Evolutionary conservation across 1,139 yeast species (phyloP).

Genomic region (Lodderomyces metapsilosis): DNA sequence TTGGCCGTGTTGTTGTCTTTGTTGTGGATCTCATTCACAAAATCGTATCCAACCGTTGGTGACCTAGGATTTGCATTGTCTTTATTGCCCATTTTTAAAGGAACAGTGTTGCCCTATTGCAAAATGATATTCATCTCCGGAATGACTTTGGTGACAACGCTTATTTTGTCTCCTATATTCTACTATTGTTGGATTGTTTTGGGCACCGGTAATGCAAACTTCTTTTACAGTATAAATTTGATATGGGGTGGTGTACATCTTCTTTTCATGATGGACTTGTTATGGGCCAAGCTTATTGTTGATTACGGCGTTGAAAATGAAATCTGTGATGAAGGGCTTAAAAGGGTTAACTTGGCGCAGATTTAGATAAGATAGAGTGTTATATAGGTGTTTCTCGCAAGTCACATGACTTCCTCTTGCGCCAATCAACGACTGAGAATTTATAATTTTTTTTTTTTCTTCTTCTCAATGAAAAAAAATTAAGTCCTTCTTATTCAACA

Average conservation of each 20-base stretch:
- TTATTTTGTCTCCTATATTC: slow-evolving; percentile 75
- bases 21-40: slow-evolving; percentile 71
- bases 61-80: slow-evolving; percentile 73
- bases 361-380: no score
- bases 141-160: slow-evolving; percentile 37
- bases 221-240: slow-evolving; percentile 90
- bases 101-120: slow-evolving; percentile 38
- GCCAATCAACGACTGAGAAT: slow-evolving; percentile 19
- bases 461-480: neutral
- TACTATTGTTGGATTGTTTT: slow-evolving; percentile 92
- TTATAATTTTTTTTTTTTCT: slow-evolving; percentile 11
- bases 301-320: slow-evolving; percentile 60
- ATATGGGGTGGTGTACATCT: slow-evolving; percentile 76
- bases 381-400: neutral
- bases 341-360: slow-evolving; percentile 40
- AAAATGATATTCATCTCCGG: slow-evolving; percentile 34
- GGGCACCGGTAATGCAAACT: slow-evolving; percentile 94
- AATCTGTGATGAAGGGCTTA: slow-evolving; percentile 18
- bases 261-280: slow-evolving; percentile 67
- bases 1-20: slow-evolving; percentile 63
- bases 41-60: slow-evolving; percentile 86
- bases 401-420: slow-evolving; percentile 12
- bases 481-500: no score
- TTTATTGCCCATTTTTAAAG: slow-evolving; percentile 54
- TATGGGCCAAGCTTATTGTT: slow-evolving; percentile 74